phyloP scores from a whole-genome alignment of 2,329 filamentous ascomycete species.

The Sphaceloma murrayae region DNA sequence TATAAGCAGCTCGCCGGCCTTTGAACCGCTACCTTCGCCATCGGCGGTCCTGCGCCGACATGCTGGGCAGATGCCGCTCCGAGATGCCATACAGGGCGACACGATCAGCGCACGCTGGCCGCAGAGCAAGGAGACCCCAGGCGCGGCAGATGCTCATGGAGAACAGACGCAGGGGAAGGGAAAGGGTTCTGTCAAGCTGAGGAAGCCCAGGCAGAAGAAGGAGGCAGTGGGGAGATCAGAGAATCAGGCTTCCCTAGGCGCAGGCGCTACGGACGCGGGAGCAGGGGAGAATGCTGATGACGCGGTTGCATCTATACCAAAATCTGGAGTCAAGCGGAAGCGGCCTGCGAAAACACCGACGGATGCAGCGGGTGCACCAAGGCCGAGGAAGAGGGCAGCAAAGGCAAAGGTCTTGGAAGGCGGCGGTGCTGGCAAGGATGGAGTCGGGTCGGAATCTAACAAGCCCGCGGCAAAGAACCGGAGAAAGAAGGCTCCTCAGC shows the following conservation, averaged over 20 bases:
- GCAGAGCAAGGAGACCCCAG: slow-evolving; percentile 1
- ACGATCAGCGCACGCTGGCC: slow-evolving; percentile 6
- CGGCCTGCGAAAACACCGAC: background rate
- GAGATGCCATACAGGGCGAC: background rate
- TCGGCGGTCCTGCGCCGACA: slow-evolving; percentile 8
- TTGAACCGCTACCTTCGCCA: slow-evolving; percentile 11
- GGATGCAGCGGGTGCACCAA: background rate
- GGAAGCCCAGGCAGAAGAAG: background rate
- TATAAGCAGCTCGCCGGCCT: background rate
- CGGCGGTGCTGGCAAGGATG: background rate
- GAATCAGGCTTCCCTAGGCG: background rate
- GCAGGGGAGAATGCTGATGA: background rate
- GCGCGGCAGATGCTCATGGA: too few relatives aligned
- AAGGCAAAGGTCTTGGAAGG: slow-evolving; percentile 1
- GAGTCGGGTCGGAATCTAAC: background rate
- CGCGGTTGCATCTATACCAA: background rate
- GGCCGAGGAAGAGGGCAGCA: slow-evolving; percentile 1
- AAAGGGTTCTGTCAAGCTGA: background rate
- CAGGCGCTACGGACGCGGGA: background rate
- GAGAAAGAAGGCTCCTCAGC: background rate
- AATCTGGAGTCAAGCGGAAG: slow-evolving; percentile 5
- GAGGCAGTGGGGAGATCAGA: background rate
- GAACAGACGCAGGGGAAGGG: background rate
- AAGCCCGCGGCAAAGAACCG: background rate
- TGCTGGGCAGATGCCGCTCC: background rate